These are phyloP conservation scores for Scalesia atractyloides DNA, from an alignment of 129 eudicot species.

Conservation along the genomic window DNA sequence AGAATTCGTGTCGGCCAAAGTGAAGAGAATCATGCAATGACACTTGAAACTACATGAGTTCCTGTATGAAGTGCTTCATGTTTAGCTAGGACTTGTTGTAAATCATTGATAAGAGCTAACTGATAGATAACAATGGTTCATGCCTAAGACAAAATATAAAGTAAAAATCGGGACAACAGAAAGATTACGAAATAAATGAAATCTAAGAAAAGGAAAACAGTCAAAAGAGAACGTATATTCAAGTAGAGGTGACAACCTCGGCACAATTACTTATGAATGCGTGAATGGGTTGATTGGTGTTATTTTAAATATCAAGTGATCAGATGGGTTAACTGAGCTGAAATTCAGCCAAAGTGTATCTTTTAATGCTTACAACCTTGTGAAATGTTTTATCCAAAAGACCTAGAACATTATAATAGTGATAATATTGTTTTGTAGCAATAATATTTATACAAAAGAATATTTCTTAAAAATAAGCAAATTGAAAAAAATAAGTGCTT, in stretches of 20 bases:
- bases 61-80: conserved; percentile 74
- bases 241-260: not conserved
- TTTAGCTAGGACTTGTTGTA: conserved; percentile 72
- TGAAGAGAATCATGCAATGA: too few relatives aligned
- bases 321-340: not conserved
- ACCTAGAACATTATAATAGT: not conserved
- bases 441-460: not conserved
- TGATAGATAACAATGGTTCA: conserved; percentile 81
- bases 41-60: conserved; percentile 13
- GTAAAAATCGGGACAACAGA: not conserved
- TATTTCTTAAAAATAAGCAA: not conserved
- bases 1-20: too few relatives aligned
- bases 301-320: not conserved
- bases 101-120: conserved; percentile 85
- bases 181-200: not conserved
- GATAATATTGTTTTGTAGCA: not conserved
- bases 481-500: not conserved
- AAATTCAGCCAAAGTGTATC: not conserved
- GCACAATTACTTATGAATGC: not conserved
- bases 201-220: not conserved
- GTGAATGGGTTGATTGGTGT: not conserved
- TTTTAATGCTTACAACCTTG: not conserved
- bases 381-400: not conserved
- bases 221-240: not conserved
- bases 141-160: conserved; percentile 47